These are phyloP conservation scores for Senna siamea DNA, from an alignment of 306 rosid species.

Conservation along the genomic window DNA sequence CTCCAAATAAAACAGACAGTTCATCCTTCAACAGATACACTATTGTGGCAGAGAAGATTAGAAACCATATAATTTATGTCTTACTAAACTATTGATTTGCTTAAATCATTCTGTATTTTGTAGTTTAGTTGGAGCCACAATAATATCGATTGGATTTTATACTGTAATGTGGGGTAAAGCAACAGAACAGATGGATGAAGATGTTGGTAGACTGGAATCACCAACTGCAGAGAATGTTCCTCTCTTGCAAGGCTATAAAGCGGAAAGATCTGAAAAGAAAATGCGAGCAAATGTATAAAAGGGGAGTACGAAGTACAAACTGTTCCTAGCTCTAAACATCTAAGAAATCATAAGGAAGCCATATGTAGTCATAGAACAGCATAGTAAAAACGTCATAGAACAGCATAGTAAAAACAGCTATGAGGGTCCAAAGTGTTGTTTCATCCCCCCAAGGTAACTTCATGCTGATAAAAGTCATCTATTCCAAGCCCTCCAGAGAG, in stretches of 20 bases:
- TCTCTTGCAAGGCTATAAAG: slow-evolving; percentile 52
- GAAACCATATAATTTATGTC: neutral
- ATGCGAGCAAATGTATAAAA: slow-evolving; percentile 16
- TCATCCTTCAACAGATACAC: slow-evolving; percentile 13
- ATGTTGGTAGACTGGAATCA: slow-evolving; percentile 46
- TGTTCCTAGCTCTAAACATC: neutral
- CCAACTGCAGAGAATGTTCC: slow-evolving; percentile 55
- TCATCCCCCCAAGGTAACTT: neutral
- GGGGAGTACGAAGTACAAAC: neutral
- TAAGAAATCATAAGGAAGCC: neutral
- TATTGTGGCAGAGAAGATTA: neutral
- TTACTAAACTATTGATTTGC: neutral
- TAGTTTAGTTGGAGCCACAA: slow-evolving; percentile 80
- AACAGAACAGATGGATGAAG: slow-evolving; percentile 58
- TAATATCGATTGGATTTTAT: slow-evolving; percentile 80
- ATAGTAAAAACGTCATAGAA: too few species aligned
- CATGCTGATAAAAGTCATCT: neutral
- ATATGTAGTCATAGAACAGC: neutral
- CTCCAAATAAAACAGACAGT: neutral
- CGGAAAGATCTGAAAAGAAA: slow-evolving; percentile 36
- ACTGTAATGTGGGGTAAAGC: slow-evolving; percentile 93
- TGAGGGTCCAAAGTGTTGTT: neutral
- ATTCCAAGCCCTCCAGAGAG: neutral
- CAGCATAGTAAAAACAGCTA: neutral
- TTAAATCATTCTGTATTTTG: slow-evolving; percentile 25